These are phyloP conservation scores for Mycena pura DNA, from an alignment of 768 basidiomycete species.

Conservation along the genomic window DNA sequence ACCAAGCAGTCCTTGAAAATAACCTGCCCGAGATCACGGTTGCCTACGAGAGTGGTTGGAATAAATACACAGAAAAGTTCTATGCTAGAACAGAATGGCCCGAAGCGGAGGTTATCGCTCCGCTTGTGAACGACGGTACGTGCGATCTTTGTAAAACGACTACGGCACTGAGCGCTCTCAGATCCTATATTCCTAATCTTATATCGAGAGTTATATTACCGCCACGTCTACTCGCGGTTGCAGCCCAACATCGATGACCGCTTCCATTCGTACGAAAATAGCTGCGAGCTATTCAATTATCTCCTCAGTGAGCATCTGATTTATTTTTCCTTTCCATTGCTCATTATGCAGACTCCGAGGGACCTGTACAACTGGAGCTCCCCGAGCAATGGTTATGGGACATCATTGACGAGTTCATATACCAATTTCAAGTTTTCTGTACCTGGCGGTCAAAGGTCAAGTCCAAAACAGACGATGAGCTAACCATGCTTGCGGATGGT, in stretches of 20 bases:
- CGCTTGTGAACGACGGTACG: constrained; percentile 91
- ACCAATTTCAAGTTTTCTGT: constrained; percentile 97
- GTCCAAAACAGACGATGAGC: constrained; percentile 89
- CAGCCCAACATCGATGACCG: constrained; percentile 97
- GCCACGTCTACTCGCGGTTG: constrained; percentile 94
- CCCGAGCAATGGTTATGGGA: constrained; percentile 99
- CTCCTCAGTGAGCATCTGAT: constrained; percentile 75
- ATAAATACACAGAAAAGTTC: constrained; percentile 94
- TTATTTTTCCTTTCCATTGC: not conserved
- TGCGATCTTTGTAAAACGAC: not conserved
- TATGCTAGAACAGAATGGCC: constrained; percentile 97
- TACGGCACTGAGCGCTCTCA: constrained; percentile 33
- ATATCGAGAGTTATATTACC: constrained; percentile 94
- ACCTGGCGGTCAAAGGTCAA: constrained; percentile 88
- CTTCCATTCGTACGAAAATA: constrained; percentile 97
- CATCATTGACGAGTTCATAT: constrained; percentile 96
- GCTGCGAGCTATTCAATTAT: constrained; percentile 98
- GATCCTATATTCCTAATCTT: constrained; percentile 96
- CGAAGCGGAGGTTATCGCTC: constrained; percentile 94
- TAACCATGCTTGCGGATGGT: constrained; percentile 79
- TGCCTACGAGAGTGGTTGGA: constrained; percentile 98
- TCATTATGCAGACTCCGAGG: constrained; percentile 77
- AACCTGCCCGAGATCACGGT: constrained; percentile 90
- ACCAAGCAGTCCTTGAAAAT: constrained; percentile 90
- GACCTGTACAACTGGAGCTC: constrained; percentile 90